Base-by-base conservation (phyloP, 1,139 yeast species). In the Scheffersomyces quercinus region DNA sequence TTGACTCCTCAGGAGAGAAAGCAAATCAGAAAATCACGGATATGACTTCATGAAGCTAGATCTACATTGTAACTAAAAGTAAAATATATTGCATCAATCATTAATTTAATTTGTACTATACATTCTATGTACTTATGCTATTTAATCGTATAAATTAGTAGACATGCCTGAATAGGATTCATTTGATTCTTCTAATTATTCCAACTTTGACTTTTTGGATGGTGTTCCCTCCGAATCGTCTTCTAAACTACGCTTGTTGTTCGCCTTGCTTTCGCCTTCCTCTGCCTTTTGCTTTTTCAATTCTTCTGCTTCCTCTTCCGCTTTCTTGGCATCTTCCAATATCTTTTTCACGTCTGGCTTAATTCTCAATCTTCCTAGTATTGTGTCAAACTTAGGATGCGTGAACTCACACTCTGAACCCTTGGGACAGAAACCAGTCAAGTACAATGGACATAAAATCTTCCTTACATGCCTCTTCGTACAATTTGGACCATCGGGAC, bases 341-440 rank as follows among this genome's bases (percentile, higher is more conserved):
- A 14, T 35, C 40, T 28, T 15, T 28, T 29, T 39, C 30, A 48
- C 55, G 53, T 81, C 85, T 3, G 80, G 79, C 49, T 74, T 68
- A 13, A 81, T 79, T 55, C 75, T 73, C 59, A 80, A 65, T 48
- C 73, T 72, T 24, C 73, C 77, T 20, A 53, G 43, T 11, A 76
- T 63, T 43, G 71, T 64, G 26, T 79, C 81, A 52, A 80, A 82
- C 51, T 72, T 74, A 0, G 87, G 87, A 67, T 82, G 87, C 29
- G 75, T 69, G 54, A 62, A 68, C 53, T 79, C 85, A 68, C 85
- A 81, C 46, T 75, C 82, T 15, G 73, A 74, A 3, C 86, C 86
- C 58, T 75, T 76, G 4, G 98, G 99, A 67, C 99, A 95, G 61
- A 95, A 93, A 5, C 99, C 99, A 1, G 93, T 82, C 43, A 95